These are phyloP conservation scores for Iberis pinnata DNA, from an alignment of 345 rosid species.

Conservation along the genomic window DNA sequence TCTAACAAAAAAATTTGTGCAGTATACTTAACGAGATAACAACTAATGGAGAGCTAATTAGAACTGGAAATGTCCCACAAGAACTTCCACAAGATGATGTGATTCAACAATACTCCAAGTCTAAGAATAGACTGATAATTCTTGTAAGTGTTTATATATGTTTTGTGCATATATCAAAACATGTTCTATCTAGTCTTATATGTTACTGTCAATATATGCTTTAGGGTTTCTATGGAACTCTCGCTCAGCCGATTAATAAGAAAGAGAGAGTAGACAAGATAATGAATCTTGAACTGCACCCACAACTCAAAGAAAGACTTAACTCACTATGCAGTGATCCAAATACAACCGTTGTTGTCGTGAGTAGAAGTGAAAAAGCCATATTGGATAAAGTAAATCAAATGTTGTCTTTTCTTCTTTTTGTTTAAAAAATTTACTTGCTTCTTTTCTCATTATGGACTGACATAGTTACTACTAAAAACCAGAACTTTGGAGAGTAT, in stretches of 20 bases:
- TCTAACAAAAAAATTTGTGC: too few relatives aligned
- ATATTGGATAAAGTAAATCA: conserved; percentile 60
- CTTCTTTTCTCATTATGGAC: background rate
- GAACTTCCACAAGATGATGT: conserved; percentile 60
- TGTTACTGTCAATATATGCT: too few relatives aligned
- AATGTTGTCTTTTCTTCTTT: background rate
- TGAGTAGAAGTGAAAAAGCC: conserved; percentile 69
- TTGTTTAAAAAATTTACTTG: background rate
- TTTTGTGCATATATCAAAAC: background rate
- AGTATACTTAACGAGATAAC: conserved; percentile 82
- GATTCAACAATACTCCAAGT: conserved; percentile 49
- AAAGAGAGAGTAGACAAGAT: conserved; percentile 62
- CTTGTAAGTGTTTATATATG: conserved; percentile 60
- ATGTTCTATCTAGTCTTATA: background rate
- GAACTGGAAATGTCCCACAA: conserved; percentile 61
- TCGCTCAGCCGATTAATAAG: conserved; percentile 69
- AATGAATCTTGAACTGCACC: conserved; percentile 82
- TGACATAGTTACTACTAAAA: conserved; percentile 8
- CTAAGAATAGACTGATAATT: conserved; percentile 69
- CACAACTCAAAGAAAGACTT: conserved; percentile 49
- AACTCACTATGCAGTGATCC: conserved; percentile 58
- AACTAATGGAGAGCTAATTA: conserved; percentile 63
- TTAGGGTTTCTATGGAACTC: conserved; percentile 94
- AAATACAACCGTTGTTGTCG: conserved; percentile 70
- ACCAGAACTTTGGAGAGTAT: conserved; percentile 69